These are phyloP conservation scores for Xylaria sp. DNA, from an alignment of 2,329 filamentous ascomycete species.

Conservation along the genomic window DNA sequence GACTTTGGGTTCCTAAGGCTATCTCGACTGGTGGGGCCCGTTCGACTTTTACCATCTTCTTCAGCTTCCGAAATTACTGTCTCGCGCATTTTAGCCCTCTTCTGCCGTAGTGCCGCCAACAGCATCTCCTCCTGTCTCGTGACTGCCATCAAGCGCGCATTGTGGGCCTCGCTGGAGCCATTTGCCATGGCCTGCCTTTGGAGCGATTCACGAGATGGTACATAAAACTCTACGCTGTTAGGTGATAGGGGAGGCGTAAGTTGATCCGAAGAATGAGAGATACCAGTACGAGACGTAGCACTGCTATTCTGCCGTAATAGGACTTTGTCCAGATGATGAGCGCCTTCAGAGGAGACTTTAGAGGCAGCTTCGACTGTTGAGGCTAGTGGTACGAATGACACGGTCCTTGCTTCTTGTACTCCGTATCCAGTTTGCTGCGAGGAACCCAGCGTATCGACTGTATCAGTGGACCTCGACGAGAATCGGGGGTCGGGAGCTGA, in stretches of 20 bases:
- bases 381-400: slow-evolving; percentile 52
- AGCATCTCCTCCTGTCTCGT: slow-evolving; percentile 69
- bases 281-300: slow-evolving; percentile 38
- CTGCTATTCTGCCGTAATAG: slow-evolving; percentile 35
- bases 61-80: slow-evolving; percentile 58
- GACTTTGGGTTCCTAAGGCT: slow-evolving; percentile 22
- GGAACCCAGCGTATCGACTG: slow-evolving; percentile 50
- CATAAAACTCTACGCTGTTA: slow-evolving; percentile 61
- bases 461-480: slow-evolving; percentile 54
- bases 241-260: slow-evolving; percentile 65
- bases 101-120: slow-evolving; percentile 66
- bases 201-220: slow-evolving; percentile 53
- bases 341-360: slow-evolving; percentile 35
- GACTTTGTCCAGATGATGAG: slow-evolving; percentile 35
- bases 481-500: slow-evolving; percentile 49
- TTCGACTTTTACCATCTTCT: slow-evolving; percentile 48
- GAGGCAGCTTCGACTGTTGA: slow-evolving; percentile 46
- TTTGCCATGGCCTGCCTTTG: slow-evolving; percentile 45
- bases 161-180: slow-evolving; percentile 46
- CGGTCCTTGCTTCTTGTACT: slow-evolving; percentile 55
- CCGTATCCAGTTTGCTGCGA: slow-evolving; percentile 48
- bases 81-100: slow-evolving; percentile 66
- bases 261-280: slow-evolving; percentile 53
- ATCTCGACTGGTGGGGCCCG: slow-evolving; percentile 20
- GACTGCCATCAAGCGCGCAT: slow-evolving; percentile 65